Percentiles rank a stretch among this genome's conserved stretches.
These are phyloP conservation scores for Penicillium concentricum DNA, from an alignment of 2,329 filamentous ascomycete genomes.

Conservation along the genomic window DNA sequence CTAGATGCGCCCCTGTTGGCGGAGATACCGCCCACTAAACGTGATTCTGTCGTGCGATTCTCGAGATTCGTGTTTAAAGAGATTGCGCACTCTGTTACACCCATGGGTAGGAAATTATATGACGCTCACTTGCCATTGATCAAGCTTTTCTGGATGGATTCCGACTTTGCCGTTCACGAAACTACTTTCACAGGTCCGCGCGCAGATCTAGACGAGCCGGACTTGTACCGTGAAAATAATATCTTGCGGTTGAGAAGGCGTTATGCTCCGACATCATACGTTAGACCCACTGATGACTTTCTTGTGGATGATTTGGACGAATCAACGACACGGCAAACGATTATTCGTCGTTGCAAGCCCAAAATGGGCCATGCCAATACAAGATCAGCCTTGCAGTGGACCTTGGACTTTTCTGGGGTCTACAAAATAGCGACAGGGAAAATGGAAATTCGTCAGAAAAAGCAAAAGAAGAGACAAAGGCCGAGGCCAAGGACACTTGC, in stretches of 20 bases:
- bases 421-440: constrained; percentile 21
- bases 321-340: constrained; percentile 15
- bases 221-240: constrained; percentile 14
- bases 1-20: constrained; percentile 29
- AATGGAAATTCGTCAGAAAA: background rate
- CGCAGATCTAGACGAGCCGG: constrained; percentile 11
- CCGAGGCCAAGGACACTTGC: constrained; percentile 19
- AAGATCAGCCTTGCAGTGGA: constrained; percentile 26
- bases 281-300: constrained; percentile 28
- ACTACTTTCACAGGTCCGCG: constrained; percentile 29
- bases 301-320: constrained; percentile 42
- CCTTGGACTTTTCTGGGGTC: constrained; percentile 25
- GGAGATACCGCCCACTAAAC: constrained; percentile 5
- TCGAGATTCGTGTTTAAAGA: constrained; percentile 37
- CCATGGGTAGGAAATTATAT: constrained; percentile 16
- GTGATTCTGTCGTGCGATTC: constrained; percentile 18
- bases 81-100: constrained; percentile 24
- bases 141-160: constrained; percentile 39
- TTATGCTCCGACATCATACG: constrained; percentile 10
- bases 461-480: background rate
- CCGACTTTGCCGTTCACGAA: constrained; percentile 35
- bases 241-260: constrained; percentile 26
- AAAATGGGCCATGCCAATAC: constrained; percentile 9
- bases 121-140: constrained; percentile 28
- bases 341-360: constrained; percentile 4